Base-by-base conservation (phyloP, 2,329 filamentous ascomycete genomes). In the Zymoseptoria brevis region DNA sequence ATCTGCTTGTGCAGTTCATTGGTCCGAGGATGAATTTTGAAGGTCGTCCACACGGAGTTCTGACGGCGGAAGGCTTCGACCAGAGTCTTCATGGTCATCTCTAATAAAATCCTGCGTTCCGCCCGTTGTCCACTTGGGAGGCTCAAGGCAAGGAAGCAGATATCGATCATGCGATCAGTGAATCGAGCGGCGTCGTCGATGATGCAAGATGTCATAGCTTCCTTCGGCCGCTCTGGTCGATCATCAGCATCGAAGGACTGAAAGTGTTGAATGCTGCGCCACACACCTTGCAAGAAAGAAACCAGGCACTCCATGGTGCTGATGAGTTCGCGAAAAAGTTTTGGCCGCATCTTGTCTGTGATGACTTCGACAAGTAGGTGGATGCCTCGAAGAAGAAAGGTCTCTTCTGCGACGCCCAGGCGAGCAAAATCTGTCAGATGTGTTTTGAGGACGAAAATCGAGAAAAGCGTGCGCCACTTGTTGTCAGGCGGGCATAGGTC, bases 401-500 rank as follows among this genome's bases (percentile, higher is more conserved):
- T 51, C 35, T 64, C 61, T 26, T 73, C 67, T 2, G 64, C 64
- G 7, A 70, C 66, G 13, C 67, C 71, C 5, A 71, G 53, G 11
- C 62, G 56, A 7, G 68, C 60, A 45, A 68, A 70, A 54, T 71
- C 68, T 13, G 62, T 54, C 22, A 90, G 78, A 69, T 86, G 87
- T 57, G 84, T 80, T 21, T 79, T 76, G 48, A 96, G 77, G 0
- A 86, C 83, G 68, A 87, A 81, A 0, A 90, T 74, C 2, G 87
- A 87, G 70, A 92, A 95, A 0, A 91, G 78, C 1, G 62, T 65
- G 53, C 66, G 88, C 76, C 85, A 91, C 1, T 87, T 87, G 60
- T 87, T 84, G 0, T 82, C 80, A 1, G 82, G 73, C 6, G 88
- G 86, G 61, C 94, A 91, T 1, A 91, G 75, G 9, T 87, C 80